Evolutionary conservation across 306 rosid species (phyloP).

Genomic region (Glycyrrhiza uralensis): DNA sequence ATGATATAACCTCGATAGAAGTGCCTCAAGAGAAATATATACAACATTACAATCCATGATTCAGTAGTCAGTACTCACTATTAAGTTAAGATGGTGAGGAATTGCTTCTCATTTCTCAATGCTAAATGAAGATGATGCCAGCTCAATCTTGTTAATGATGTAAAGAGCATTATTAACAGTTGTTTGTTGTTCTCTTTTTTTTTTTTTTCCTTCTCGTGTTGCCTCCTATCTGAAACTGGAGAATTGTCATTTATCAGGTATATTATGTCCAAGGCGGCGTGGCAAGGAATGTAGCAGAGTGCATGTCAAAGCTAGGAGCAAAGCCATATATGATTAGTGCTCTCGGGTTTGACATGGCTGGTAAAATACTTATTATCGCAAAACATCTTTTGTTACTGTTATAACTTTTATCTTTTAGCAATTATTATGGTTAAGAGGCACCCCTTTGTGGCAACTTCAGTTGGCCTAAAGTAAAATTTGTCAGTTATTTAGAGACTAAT

Average conservation of each 20-base stretch:
- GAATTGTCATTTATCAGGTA: slow-evolving; percentile 60
- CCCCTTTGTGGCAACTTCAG: background rate
- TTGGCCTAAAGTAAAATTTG: background rate
- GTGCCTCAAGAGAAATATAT: background rate
- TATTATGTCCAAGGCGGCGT: slow-evolving; percentile 79
- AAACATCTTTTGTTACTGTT: background rate
- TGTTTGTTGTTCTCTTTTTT: background rate
- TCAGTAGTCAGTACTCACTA: background rate
- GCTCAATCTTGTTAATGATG: background rate
- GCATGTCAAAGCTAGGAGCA: slow-evolving; percentile 83
- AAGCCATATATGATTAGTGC: slow-evolving; percentile 85
- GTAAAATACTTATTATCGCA: slow-evolving; percentile 33
- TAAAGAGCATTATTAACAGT: background rate
- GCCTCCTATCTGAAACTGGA: background rate
- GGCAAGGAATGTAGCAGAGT: slow-evolving; percentile 90
- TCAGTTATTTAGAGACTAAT: no score
- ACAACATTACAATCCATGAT: background rate
- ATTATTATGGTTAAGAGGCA: background rate
- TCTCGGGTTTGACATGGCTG: slow-evolving; percentile 80
- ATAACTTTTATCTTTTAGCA: background rate
- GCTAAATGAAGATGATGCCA: background rate
- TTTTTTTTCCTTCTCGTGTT: background rate
- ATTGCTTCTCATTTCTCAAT: background rate
- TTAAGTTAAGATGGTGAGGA: background rate
- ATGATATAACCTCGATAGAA: background rate